phyloP scores from a whole-genome alignment of 805 yeast genomes.

The Candida stauntonica region DNA sequence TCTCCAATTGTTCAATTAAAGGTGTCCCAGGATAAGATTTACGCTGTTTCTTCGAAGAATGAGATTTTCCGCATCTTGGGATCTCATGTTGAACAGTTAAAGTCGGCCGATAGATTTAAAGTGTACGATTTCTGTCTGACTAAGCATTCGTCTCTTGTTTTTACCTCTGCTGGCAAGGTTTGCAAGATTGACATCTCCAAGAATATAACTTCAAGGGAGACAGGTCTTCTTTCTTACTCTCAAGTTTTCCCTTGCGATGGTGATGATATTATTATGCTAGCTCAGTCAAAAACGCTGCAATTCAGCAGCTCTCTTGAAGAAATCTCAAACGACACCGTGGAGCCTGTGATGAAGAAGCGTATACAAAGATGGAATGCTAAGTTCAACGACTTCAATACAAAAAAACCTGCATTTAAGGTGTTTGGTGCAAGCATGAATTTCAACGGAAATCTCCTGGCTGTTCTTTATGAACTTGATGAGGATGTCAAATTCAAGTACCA shows the following conservation, averaged over 20 bases:
- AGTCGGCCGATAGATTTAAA: constrained; percentile 12
- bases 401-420: constrained; percentile 12
- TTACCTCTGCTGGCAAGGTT: constrained; percentile 12
- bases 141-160: constrained; percentile 1
- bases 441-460: constrained; percentile 17
- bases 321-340: constrained; percentile 8
- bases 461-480: constrained; percentile 21
- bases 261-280: constrained; percentile 6
- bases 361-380: constrained; percentile 21
- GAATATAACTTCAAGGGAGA: too few relatives aligned
- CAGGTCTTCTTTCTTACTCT: constrained; percentile 10
- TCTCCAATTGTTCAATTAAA: constrained; percentile 14
- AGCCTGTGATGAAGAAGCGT: constrained; percentile 13
- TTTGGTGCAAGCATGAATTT: constrained; percentile 19
- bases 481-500: constrained; percentile 20
- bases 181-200: constrained; percentile 6
- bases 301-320: constrained; percentile 3
- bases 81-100: constrained; percentile 1
- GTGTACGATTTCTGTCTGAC: constrained; percentile 18
- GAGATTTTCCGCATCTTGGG: constrained; percentile 16
- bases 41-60: constrained; percentile 17
- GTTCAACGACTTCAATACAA: constrained; percentile 25
- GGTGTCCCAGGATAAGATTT: background rate
- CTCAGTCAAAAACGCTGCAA: constrained; percentile 9
- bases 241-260: constrained; percentile 12